A percentile compares a stretch with the other conserved stretches of the same genome.
phyloP scores from a whole-genome alignment of 345 rosid genomes.

The Xanthoceras sorbifolium region DNA sequence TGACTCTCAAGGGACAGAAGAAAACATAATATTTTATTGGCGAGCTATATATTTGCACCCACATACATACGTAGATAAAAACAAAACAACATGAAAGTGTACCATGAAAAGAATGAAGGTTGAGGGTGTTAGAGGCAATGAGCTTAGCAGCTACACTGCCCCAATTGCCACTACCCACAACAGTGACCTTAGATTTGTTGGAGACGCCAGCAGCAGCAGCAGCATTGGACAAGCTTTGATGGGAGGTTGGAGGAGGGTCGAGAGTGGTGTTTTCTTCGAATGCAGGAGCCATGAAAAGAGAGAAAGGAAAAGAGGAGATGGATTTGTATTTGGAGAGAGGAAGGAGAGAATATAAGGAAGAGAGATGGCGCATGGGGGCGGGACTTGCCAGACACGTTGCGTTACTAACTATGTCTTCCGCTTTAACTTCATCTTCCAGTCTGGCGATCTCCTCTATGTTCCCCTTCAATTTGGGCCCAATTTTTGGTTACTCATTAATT shows the following conservation, averaged over 20 bases:
- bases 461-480: too few species aligned
- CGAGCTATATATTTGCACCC: neutral
- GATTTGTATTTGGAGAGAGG: slow-evolving; percentile 13
- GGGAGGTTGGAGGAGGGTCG: neutral
- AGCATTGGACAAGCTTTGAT: neutral
- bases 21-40: too few species aligned
- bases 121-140: slow-evolving; percentile 85
- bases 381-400: slow-evolving; percentile 45
- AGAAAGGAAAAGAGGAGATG: slow-evolving; percentile 15
- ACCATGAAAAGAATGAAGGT: slow-evolving; percentile 81
- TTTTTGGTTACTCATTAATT: too few species aligned
- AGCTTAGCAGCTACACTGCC: slow-evolving; percentile 98
- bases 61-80: neutral
- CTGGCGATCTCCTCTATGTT: slow-evolving; percentile 49
- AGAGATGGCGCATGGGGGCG: slow-evolving; percentile 37
- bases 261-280: slow-evolving; percentile 19
- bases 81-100: too few species aligned
- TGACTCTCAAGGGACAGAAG: neutral
- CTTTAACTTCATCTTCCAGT: slow-evolving; percentile 4
- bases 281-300: slow-evolving; percentile 38
- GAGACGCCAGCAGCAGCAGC: too few species aligned
- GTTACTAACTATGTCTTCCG: slow-evolving; percentile 34
- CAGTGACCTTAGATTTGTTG: slow-evolving; percentile 62
- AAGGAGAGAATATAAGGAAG: slow-evolving; percentile 29
- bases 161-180: slow-evolving; percentile 98